Conservation (phyloP, 2,329 filamentous ascomycete species). For the Alternaria rosae region DNA sequence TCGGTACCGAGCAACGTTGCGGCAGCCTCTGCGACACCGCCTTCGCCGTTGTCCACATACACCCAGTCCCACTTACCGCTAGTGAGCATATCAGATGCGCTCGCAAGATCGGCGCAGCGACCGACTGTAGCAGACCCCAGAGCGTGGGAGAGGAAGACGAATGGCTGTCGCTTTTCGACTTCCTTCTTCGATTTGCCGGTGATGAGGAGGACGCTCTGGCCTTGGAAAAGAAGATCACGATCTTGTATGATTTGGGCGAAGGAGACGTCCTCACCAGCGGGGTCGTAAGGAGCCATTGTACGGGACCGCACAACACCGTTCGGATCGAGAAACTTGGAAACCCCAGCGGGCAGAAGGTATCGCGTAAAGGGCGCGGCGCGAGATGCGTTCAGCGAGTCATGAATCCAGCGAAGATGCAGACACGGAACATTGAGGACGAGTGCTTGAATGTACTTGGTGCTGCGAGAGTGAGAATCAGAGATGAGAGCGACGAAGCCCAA, state of each 20-base stretch:
- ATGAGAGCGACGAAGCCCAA: constrained; percentile 85
- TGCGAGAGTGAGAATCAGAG: constrained; percentile 83
- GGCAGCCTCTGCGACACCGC: constrained; percentile 63
- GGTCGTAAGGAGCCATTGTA: constrained; percentile 66
- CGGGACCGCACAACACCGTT: constrained; percentile 77
- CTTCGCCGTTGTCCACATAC: constrained; percentile 76
- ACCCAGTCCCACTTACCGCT: constrained; percentile 76
- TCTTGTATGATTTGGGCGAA: constrained; percentile 38
- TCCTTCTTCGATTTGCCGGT: constrained; percentile 69
- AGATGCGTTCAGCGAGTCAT: constrained; percentile 70
- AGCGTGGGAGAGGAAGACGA: constrained; percentile 80
- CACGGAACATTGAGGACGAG: constrained; percentile 89
- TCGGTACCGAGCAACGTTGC: constrained; percentile 56
- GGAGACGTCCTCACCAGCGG: constrained; percentile 58
- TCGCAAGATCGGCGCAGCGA: constrained; percentile 69
- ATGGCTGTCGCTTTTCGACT: constrained; percentile 71
- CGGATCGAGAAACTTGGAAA: constrained; percentile 73
- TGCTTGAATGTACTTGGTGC: constrained; percentile 93
- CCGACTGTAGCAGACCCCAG: constrained; percentile 74
- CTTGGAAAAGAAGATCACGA: constrained; percentile 69
- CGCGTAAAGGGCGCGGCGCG: constrained; percentile 75
- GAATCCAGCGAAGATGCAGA: constrained; percentile 81
- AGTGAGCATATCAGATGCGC: constrained; percentile 68
- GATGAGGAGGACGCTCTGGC: constrained; percentile 74
- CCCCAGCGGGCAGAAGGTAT: constrained; percentile 86